Evolutionary conservation across 2,329 filamentous ascomycete species (phyloP), one percentile per base, ranked within the genome.

Genomic region (Aulographum hederae): DNA sequence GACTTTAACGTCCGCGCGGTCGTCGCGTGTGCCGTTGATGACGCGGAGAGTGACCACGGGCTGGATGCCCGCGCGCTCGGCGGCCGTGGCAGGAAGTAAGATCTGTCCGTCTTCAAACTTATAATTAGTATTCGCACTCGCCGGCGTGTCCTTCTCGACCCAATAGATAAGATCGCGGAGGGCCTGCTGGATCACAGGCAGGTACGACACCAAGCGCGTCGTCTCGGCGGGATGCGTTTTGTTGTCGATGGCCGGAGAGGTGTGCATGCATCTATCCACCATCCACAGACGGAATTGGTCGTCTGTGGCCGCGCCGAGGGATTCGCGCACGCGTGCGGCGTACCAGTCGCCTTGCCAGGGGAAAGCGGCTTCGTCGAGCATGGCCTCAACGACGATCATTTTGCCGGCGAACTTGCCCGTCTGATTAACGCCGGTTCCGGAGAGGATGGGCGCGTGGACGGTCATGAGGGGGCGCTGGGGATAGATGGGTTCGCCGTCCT

Each of bases 341-440:
- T 37, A 37, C 34, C 34, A 37, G 21, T 37, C 26, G 4, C 32
- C 34, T n/a, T 30, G 27, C 34, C 34, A 37, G 8, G 34, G 34
- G 19, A 32, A 35, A n/a, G 34, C 34, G 14, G 34, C 34, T n/a
- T 35, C 26, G 20, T 37, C 34, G 10, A 31, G 12, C 13, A 30
- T 10, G 19, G 34, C 33, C 8, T 37, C 25, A 12, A 37, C 23
- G 12, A 37, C 34, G 19, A 37, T 37, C 5, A 32, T 17, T 17
- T 37, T 37, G 27, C 17, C 34, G 3, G n/a, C 13, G 16, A 37
- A 31, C 5, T 35, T 35, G 13, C 34, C 34, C 5, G 34, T 17
- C 15, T 37, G 34, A 8, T 6, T 25, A 5, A 16, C 25, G 8
- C 34, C 34, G 3, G 25, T 34, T 14, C 25, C 18, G 4, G 32